Evolutionary conservation across 1,284 basidiomycete species (phyloP).

Genomic region (Leccinum pachyderme): DNA sequence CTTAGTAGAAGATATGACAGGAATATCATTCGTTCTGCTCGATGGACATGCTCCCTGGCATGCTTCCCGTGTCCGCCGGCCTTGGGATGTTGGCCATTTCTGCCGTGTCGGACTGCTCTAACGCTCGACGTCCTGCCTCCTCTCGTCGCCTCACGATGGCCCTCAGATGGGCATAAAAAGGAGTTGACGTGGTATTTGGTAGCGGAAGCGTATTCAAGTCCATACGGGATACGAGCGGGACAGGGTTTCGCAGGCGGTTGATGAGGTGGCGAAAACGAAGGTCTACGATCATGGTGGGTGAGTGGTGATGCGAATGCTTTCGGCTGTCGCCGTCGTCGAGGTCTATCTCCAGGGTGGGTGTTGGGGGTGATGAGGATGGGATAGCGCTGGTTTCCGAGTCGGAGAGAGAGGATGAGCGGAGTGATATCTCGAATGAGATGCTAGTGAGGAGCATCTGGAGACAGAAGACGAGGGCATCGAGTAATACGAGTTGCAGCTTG

Average conservation of each 20-base stretch:
- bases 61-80: slow-evolving; percentile 18
- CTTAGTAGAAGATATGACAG: slow-evolving; percentile 1
- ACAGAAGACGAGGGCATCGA: slow-evolving; percentile 64
- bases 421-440: slow-evolving; percentile 62
- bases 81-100: slow-evolving; percentile 19
- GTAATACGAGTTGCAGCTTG: slow-evolving; percentile 56
- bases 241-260: slow-evolving; percentile 52
- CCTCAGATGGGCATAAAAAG: slow-evolving; percentile 49
- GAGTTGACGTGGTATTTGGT: slow-evolving; percentile 58
- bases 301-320: slow-evolving; percentile 22
- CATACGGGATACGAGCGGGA: slow-evolving; percentile 37
- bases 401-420: slow-evolving; percentile 33
- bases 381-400: slow-evolving; percentile 26
- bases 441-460: slow-evolving; percentile 63
- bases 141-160: slow-evolving; percentile 49
- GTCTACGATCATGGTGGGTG: slow-evolving; percentile 55
- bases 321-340: slow-evolving; percentile 17
- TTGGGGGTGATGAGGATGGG: slow-evolving; percentile 21
- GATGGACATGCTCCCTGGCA: slow-evolving; percentile 46
- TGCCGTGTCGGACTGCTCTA: slow-evolving; percentile 31
- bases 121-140: slow-evolving; percentile 36
- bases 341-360: slow-evolving; percentile 29
- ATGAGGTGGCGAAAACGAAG: slow-evolving; percentile 53
- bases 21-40: slow-evolving; percentile 33
- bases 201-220: slow-evolving; percentile 48